A percentile compares a stretch with the other conserved stretches of the same genome.
phyloP scores from a whole-genome alignment of 176 grass and related monocot species.

The Oryza australiensis region DNA sequence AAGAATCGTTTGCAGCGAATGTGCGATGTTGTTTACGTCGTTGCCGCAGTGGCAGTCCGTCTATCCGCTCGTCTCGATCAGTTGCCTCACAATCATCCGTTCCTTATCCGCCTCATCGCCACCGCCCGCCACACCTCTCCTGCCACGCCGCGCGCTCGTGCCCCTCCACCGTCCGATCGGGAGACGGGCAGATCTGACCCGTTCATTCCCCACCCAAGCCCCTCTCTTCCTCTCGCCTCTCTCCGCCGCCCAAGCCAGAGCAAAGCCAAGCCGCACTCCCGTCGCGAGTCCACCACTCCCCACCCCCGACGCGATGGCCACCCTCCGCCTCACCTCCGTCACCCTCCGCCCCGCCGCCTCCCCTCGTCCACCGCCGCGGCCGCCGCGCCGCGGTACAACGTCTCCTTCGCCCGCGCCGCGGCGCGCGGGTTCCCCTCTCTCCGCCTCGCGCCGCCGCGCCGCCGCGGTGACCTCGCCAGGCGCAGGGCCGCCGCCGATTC shows the following conservation, averaged over 20 bases:
- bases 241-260: conserved; percentile 22
- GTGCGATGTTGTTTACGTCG: background rate
- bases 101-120: conserved; percentile 55
- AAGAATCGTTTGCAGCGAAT: background rate
- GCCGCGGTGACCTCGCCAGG: conserved; percentile 44
- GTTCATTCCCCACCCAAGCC: conserved; percentile 33
- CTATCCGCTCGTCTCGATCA: background rate
- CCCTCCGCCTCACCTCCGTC: conserved; percentile 52
- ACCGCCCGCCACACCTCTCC: conserved; percentile 32
- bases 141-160: background rate
- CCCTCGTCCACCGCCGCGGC: conserved; percentile 5
- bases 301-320: conserved; percentile 34
- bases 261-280: background rate
- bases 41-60: background rate
- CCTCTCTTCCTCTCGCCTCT: background rate
- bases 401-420: conserved; percentile 31
- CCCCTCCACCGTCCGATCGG: conserved; percentile 23
- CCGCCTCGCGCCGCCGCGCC: conserved; percentile 41
- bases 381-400: conserved; percentile 18
- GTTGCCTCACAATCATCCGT: conserved; percentile 23
- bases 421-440: conserved; percentile 42
- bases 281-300: conserved; percentile 6
- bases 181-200: background rate
- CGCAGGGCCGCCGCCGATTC: conserved; percentile 24
- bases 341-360: conserved; percentile 43